Percentiles rank a stretch among this genome's conserved stretches.
phyloP scores from a whole-genome alignment of 805 yeast genomes.

The Priceomyces fermenticarens region DNA sequence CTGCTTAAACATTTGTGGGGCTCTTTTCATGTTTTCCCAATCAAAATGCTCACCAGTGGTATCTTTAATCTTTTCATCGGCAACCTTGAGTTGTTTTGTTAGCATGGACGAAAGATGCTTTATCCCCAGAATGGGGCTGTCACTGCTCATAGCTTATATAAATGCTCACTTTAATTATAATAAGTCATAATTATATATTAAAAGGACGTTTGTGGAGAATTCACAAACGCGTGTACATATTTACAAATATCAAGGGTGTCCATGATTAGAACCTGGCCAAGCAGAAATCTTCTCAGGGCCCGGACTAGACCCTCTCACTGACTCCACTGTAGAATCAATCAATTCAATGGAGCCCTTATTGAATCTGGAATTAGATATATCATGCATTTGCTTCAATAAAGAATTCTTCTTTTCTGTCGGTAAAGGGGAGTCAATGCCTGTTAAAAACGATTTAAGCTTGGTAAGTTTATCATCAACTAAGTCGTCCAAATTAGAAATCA shows the following conservation, averaged over 20 bases:
- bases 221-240: neutral
- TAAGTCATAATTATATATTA: neutral
- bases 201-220: neutral
- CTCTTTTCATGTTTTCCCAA: slow-evolving; percentile 23
- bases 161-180: neutral
- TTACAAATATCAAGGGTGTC: slow-evolving; percentile 45
- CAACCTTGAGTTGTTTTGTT: slow-evolving; percentile 6
- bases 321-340: slow-evolving; percentile 15
- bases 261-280: slow-evolving; percentile 70
- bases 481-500: slow-evolving; percentile 33
- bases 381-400: slow-evolving; percentile 13
- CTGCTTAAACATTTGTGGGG: slow-evolving; percentile 32
- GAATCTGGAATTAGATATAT: slow-evolving; percentile 9
- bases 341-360: slow-evolving; percentile 11
- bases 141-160: neutral
- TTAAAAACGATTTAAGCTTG: slow-evolving; percentile 16
- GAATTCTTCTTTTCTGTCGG: slow-evolving; percentile 11
- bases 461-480: slow-evolving; percentile 26
- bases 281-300: slow-evolving; percentile 43
- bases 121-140: neutral
- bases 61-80: slow-evolving; percentile 8
- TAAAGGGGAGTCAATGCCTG: slow-evolving; percentile 16
- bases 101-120: slow-evolving; percentile 5
- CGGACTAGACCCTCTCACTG: slow-evolving; percentile 24
- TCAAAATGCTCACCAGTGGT: slow-evolving; percentile 14